Evolutionary conservation across 2,329 filamentous ascomycete genomes (phyloP), one percentile per base, ranked within the genome.

Genomic region (Aspergillus hortae): DNA sequence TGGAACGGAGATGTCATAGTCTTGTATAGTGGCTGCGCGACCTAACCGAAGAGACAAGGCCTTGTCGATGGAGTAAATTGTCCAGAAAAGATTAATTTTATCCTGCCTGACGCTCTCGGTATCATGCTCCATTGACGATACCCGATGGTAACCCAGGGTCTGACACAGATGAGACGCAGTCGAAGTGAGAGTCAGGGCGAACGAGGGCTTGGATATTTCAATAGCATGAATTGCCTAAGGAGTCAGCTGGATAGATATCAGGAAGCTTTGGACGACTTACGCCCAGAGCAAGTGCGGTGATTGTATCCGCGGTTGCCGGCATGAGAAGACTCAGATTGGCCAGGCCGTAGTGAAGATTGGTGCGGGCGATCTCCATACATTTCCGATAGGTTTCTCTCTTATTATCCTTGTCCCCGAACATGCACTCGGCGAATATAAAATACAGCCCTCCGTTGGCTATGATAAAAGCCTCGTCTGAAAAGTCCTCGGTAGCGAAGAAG

Each of bases 121-220:
- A 51, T 65, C 54, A 35, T 63, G 36, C 41, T 68, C 55, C 62
- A 68, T 61, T 25, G 67, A 60, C 4, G 60, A 57, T 10, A 55
- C 40, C 41, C 65, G 60, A 61, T 87, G 84, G 54, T 83, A 85
- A 3, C 84, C 84, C 4, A 86, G 77, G 0, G 80, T 80, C 59
- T 85, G 82, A 56, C 82, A 85, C 48, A 88, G 73, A 47, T 81
- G 77, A 11, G 80, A 79, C 0, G 84, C 84, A 15, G 78, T 77
- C 6, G 79, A 80, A 21, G 78, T 80, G 15, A 87, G 70, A n/a
- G 82, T 80, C 79, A 83, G 85, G n/a, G 81, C 82, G 3, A 87
- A 74, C 0, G 82, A 83, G 1, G 83, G 82, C 36, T 82, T 81
- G 3, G 82, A 84, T 12, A 80, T 75, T 55, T 87, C 83, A 44